Evolutionary conservation across 495 filamentous ascomycete genomes (phyloP), one percentile per base, ranked within the genome.

Genomic region (Penicillium goetzii): DNA sequence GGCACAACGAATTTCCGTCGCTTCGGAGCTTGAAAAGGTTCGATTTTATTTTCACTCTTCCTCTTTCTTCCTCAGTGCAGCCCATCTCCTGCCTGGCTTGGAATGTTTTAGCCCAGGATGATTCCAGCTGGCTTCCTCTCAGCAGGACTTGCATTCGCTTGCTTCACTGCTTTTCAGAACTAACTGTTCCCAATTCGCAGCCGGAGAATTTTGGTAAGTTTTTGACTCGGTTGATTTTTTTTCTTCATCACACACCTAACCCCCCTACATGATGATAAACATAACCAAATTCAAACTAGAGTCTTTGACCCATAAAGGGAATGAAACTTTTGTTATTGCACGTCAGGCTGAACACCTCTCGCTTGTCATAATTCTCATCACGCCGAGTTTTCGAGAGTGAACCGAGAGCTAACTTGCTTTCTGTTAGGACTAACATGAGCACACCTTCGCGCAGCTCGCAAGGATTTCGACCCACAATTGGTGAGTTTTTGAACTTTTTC

Each of bases 231-330:
- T 56, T 52, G 21, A 38, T 14, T 34, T 54, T 62, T 28, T 56
- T 34, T 49, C 40, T 34, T 53, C 61, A 64, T 34, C 33, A 64
- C 33, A 41, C 33, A 56, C 55, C 63, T 63, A 36, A 55, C n/a
- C 19, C 66, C 71, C 64, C 74, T 62, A 62, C 25, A 77, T 88
- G 88, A 90, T 90, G 88, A 89, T 82, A 87, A 81, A 43, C 81
- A 87, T 85, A 92, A 90, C 94, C 92, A 77, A 60, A 67, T 77
- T 89, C 91, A 93, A 98, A 98, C 94, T 98, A 98, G 94, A 98
- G 94, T 98, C 94, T 98, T 97, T 98, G 94, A 98, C 90, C 91
- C 63, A 54, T 36, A 83, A 75, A 72, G 82, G 82, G 90, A 89
- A 86, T 92, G 96, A 95, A 94, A 97, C 94, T 89, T 90, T 77